Evolutionary conservation across 2,329 filamentous ascomycete genomes (phyloP).

Genomic region (Exophiala sp.): DNA sequence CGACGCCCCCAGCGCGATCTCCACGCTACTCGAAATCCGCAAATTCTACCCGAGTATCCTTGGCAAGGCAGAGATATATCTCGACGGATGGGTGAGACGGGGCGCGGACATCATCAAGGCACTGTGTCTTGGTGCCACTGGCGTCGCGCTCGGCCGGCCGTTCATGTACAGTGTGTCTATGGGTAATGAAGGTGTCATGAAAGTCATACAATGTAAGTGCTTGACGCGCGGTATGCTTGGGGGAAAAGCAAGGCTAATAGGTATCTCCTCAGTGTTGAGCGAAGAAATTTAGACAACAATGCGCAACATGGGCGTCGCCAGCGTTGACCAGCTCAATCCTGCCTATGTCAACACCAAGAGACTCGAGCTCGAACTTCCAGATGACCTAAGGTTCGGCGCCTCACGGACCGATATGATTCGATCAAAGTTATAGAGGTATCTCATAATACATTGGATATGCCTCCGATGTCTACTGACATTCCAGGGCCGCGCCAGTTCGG

Average conservation of each 20-base stretch:
- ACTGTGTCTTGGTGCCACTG: slow-evolving; percentile 51
- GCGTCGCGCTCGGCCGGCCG: slow-evolving; percentile 52
- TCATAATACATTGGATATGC: too few species aligned
- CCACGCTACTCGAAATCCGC: slow-evolving; percentile 53
- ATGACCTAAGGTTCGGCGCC: neutral
- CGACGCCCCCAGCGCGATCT: slow-evolving; percentile 46
- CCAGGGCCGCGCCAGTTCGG: too few species aligned
- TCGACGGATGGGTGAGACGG: slow-evolving; percentile 53
- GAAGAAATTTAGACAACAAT: slow-evolving; percentile 48
- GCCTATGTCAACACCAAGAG: slow-evolving; percentile 41
- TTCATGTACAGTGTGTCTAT: slow-evolving; percentile 52
- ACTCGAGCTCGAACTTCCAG: slow-evolving; percentile 24
- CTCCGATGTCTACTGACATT: too few species aligned
- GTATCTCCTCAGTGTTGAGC: neutral
- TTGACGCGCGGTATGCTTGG: neutral
- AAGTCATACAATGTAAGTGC: slow-evolving; percentile 45
- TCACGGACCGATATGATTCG: neutral
- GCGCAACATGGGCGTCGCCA: slow-evolving; percentile 44
- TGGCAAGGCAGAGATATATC: slow-evolving; percentile 48
- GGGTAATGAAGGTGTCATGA: slow-evolving; percentile 52
- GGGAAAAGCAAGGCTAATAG: neutral
- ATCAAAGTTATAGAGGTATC: neutral
- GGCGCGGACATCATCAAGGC: slow-evolving; percentile 56
- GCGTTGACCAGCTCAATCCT: slow-evolving; percentile 41
- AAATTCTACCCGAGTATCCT: slow-evolving; percentile 49